Conservation (phyloP, 2,329 filamentous ascomycete genomes). For the Arachnomyces sp. region DNA sequence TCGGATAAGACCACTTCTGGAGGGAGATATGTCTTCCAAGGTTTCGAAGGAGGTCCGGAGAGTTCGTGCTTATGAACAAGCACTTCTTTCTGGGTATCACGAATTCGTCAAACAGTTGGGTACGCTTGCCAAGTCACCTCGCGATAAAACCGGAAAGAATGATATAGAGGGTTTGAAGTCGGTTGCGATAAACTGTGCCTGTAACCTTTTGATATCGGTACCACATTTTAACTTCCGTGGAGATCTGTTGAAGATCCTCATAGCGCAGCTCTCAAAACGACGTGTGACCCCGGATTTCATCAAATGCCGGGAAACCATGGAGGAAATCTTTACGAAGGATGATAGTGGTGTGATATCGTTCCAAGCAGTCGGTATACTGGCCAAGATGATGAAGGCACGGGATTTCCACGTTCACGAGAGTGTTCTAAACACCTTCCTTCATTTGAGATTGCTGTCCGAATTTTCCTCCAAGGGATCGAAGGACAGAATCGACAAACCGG, state of each 20-base stretch:
- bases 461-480: constrained; percentile 78
- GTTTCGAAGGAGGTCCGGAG: constrained; percentile 86
- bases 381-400: constrained; percentile 90
- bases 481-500: constrained; percentile 60
- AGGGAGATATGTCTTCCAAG: constrained; percentile 68
- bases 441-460: constrained; percentile 79
- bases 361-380: constrained; percentile 74
- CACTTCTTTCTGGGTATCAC: constrained; percentile 78
- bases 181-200: constrained; percentile 79
- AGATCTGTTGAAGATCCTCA: constrained; percentile 79
- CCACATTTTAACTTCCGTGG: constrained; percentile 96
- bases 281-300: constrained; percentile 65
- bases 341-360: constrained; percentile 83
- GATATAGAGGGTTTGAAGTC: constrained; percentile 49
- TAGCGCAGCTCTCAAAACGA: constrained; percentile 70
- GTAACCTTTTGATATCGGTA: constrained; percentile 69
- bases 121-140: constrained; percentile 54
- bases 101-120: constrained; percentile 71
- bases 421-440: constrained; percentile 83
- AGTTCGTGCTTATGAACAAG: constrained; percentile 77
- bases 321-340: constrained; percentile 75
- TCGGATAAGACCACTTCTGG: constrained; percentile 73
- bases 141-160: constrained; percentile 24
- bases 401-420: constrained; percentile 77
- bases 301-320: constrained; percentile 70